These are phyloP conservation scores for Chalciporus sp. DNA, from an alignment of 1,284 basidiomycete species.

Conservation along the genomic window DNA sequence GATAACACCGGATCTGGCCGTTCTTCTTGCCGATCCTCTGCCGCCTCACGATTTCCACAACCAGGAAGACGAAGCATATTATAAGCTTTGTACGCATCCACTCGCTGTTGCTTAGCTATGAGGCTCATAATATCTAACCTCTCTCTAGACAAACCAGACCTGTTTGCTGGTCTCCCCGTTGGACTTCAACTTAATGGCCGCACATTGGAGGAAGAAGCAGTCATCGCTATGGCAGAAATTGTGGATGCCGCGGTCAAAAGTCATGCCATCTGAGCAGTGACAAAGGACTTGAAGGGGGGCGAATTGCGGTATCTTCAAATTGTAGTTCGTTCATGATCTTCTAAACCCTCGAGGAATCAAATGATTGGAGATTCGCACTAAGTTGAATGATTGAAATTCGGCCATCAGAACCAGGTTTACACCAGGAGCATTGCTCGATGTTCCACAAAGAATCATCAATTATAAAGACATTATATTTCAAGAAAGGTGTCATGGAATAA, in stretches of 20 bases:
- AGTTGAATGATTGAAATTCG: too few relatives aligned
- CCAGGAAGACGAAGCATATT: slow-evolving; percentile 51
- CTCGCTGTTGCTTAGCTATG: not conserved
- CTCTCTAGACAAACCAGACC: slow-evolving; percentile 56
- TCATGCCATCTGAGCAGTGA: not conserved
- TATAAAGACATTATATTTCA: too few relatives aligned
- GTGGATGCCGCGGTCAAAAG: slow-evolving; percentile 47
- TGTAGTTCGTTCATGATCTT: too few relatives aligned
- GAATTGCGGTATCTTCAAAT: not conserved
- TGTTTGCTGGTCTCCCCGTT: slow-evolving; percentile 65
- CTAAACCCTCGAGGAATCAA: not conserved
- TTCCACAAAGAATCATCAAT: too few relatives aligned
- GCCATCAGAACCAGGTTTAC: too few relatives aligned
- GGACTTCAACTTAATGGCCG: slow-evolving; percentile 71
- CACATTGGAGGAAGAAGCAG: slow-evolving; percentile 74
- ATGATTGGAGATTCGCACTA: too few relatives aligned
- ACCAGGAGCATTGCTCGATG: too few relatives aligned
- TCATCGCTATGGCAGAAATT: slow-evolving; percentile 66
- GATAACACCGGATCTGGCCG: too few relatives aligned
- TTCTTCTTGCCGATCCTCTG: too few relatives aligned
- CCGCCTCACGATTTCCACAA: slow-evolving; percentile 50
- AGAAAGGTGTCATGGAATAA: too few relatives aligned
- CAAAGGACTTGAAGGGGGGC: not conserved
- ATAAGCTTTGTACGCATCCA: slow-evolving; percentile 56
- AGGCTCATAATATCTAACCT: not conserved